phyloP scores from a whole-genome alignment of 2,329 filamentous ascomycete species.

The Trichoderma simmonsii region DNA sequence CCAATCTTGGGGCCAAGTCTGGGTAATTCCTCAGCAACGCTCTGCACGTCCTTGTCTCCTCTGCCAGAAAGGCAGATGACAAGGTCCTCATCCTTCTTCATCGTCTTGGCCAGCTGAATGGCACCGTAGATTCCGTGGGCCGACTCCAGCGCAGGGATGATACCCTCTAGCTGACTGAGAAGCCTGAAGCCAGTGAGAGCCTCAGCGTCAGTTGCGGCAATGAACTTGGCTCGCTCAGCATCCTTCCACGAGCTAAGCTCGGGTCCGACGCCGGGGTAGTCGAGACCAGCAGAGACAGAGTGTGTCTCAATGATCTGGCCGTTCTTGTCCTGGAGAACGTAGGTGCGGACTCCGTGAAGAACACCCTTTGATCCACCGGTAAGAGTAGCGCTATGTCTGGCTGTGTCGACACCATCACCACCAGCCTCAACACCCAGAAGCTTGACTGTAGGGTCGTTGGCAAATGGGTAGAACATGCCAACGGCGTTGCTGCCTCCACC shows the following conservation, averaged over 20 bases:
- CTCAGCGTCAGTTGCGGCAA: conserved; percentile 87
- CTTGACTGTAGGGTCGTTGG: conserved; percentile 78
- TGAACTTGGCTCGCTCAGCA: conserved; percentile 76
- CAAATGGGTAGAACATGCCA: conserved; percentile 98
- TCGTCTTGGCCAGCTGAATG: conserved; percentile 85
- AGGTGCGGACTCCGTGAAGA: conserved; percentile 91
- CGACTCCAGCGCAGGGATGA: conserved; percentile 93
- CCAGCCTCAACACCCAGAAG: conserved; percentile 92
- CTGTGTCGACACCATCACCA: conserved; percentile 85
- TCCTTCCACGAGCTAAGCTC: conserved; percentile 95
- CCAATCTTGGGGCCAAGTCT: conserved; percentile 84
- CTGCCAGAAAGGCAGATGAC: conserved; percentile 92
- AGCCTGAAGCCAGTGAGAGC: conserved; percentile 85
- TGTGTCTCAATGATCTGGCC: conserved; percentile 95
- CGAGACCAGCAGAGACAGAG: conserved; percentile 91
- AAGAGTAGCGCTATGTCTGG: conserved; percentile 82
- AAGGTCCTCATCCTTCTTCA: conserved; percentile 83
- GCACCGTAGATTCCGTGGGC: conserved; percentile 90
- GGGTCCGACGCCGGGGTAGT: conserved; percentile 95
- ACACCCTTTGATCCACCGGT: conserved; percentile 86
- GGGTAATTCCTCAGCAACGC: conserved; percentile 90
- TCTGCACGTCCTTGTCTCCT: conserved; percentile 98
- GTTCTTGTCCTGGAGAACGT: conserved; percentile 87
- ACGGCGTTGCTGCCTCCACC: conserved; percentile 92
- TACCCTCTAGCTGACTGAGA: conserved; percentile 85